A percentile compares a stretch with the other conserved stretches of the same genome.
Evolutionary conservation across 1,139 yeast genomes (phyloP).

Genomic region (Pichia sp.): DNA sequence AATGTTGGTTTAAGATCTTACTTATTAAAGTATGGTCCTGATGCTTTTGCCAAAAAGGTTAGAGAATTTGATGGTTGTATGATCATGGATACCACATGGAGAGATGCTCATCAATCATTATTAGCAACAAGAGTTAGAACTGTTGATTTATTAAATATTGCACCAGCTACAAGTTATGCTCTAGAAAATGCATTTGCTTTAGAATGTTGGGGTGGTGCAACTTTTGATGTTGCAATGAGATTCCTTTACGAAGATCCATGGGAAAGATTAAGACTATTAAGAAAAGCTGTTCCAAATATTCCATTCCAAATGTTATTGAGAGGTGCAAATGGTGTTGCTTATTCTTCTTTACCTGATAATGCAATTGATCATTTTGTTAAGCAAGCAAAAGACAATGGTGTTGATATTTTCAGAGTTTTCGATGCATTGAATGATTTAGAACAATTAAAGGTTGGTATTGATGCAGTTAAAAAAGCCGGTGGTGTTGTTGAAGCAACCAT

Average conservation of each 20-base stretch:
- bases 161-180: constrained; percentile 90
- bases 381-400: constrained; percentile 94
- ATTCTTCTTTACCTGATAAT: constrained; percentile 94
- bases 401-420: constrained; percentile 94
- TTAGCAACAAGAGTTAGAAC: constrained; percentile 97
- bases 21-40: constrained; percentile 79
- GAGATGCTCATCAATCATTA: constrained; percentile 99
- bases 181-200: constrained; percentile 85
- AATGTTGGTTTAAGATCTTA: constrained; percentile 88
- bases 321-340: constrained; percentile 99
- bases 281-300: constrained; percentile 90
- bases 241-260: constrained; percentile 98
- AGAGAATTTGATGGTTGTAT: constrained; percentile 80
- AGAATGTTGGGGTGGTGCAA: constrained; percentile 99
- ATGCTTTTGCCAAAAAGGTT: constrained; percentile 78
- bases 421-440: constrained; percentile 96
- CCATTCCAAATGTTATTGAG: constrained; percentile 98
- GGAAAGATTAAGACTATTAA: constrained; percentile 84
- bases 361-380: constrained; percentile 95
- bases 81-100: constrained; percentile 98
- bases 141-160: constrained; percentile 81
- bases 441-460: constrained; percentile 94
- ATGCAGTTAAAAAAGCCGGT: constrained; percentile 96
- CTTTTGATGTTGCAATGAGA: constrained; percentile 97
- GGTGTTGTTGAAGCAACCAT: constrained; percentile 98